Base-by-base conservation (phyloP, 768 basidiomycete genomes). In the Pisolithus albus region DNA sequence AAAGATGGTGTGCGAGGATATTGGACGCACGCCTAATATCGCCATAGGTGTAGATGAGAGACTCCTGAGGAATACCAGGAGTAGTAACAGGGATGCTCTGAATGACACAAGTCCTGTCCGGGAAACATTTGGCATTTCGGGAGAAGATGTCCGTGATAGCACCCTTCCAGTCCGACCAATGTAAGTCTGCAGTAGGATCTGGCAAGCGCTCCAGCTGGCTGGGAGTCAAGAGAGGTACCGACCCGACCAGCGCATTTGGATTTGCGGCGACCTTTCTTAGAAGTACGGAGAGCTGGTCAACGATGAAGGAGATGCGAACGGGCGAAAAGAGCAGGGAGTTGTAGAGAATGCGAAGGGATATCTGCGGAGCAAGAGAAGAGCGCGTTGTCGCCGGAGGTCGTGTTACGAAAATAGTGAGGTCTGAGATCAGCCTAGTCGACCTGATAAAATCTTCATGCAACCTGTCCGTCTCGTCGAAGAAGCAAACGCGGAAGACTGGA, bases 151-250 rank as follows among this genome's bases (percentile, higher is more conserved):
- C 88, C 13, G 95, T 92, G 63, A 99, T 97, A 6, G 95, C 90
- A 30, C 95, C 96, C 66, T 93, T 92, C 82, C 86, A 99, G 47
- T 86, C 94, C 67, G 91, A 95, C 95, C 96, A 99, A 60, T 96
- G 81, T 34, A 99, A 79, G 66, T 98, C 86, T 16, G 82, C 86
- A 9, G 80, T 82, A 3, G 95, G 92, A 62, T 88, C 78, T 0
- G 96, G 96, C 4, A 99, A 77, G 44, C 75, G 75, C 11, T 69
- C 72, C 49, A 75, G 76, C 68, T 97, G 92, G 11, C 70, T 65
- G 3, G 83, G 73, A 0, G 91, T 92, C 46, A 92, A 70, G 13
- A 98, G 69, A 1, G 92, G 84, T 11, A 95, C 80, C 1, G 86
- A 81, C 5, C 92, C 92, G 26, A 95, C 78, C 0, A 82, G 74